Conservation (phyloP, 2,329 filamentous ascomycete species). For the Paraphoma sp. region DNA sequence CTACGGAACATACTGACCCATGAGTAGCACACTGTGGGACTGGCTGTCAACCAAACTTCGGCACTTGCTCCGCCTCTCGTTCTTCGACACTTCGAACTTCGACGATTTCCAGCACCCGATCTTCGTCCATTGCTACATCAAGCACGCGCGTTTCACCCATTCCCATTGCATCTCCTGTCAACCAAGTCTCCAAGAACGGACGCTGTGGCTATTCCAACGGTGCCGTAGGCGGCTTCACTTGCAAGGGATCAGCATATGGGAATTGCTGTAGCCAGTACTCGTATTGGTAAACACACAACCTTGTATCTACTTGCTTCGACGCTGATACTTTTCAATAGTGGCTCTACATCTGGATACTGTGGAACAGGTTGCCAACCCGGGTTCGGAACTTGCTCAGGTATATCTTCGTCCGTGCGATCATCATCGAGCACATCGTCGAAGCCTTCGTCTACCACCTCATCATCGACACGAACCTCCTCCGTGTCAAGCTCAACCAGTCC, state of each 20-base stretch:
- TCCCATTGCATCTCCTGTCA: not conserved
- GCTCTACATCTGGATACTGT: not conserved
- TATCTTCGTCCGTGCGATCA: not conserved
- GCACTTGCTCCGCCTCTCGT: not conserved
- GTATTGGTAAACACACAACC: not conserved
- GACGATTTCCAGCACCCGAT: not conserved
- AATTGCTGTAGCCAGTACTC: constrained; percentile 2
- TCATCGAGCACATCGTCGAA: not conserved
- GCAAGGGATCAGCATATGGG: not conserved
- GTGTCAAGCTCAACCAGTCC: not conserved
- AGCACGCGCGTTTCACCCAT: not conserved
- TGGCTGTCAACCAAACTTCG: constrained; percentile 1
- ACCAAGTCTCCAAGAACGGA: constrained; percentile 2
- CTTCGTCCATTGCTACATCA: not conserved
- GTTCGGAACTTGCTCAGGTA: not conserved
- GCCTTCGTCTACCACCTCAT: not conserved
- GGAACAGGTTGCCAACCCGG: constrained; percentile 1
- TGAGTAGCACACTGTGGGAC: constrained; percentile 1
- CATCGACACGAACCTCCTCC: not conserved
- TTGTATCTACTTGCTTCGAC: not conserved
- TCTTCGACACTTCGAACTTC: not conserved
- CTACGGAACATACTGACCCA: not conserved
- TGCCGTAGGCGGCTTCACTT: constrained; percentile 1
- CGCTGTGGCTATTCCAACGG: constrained; percentile 2
- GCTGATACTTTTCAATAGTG: not conserved